Percentiles rank a stretch among this genome's conserved stretches.
Evolutionary conservation across 2,329 filamentous ascomycete species (phyloP).

Genomic region (Colletotrichum australisinense): DNA sequence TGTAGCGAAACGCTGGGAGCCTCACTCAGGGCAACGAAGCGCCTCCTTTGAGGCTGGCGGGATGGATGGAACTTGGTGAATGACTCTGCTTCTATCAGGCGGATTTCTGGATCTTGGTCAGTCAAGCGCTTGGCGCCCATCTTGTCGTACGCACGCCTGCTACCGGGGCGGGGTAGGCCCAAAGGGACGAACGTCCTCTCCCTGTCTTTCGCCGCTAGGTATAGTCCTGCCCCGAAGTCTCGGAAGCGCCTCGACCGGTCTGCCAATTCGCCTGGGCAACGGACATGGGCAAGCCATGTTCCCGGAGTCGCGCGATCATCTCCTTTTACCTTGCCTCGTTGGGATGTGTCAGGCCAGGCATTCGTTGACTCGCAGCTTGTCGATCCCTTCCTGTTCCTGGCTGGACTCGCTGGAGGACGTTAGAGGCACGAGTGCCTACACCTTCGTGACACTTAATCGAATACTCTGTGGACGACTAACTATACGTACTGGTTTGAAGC

Average conservation of each 20-base stretch:
- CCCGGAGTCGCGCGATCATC: neutral
- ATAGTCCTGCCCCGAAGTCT: too few relatives aligned
- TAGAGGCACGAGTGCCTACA: neutral
- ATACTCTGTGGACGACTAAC: too few relatives aligned
- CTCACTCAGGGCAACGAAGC: neutral
- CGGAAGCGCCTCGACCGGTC: neutral
- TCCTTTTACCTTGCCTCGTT: neutral
- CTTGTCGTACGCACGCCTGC: neutral
- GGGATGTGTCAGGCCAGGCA: neutral
- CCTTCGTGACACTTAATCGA: too few relatives aligned
- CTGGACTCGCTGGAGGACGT: neutral
- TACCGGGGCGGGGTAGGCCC: neutral
- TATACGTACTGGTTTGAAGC: neutral
- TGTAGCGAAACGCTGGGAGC: constrained; percentile 3
- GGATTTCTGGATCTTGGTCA: neutral
- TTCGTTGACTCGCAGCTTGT: neutral
- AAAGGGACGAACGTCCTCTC: neutral
- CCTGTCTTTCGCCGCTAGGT: neutral
- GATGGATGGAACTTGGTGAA: neutral
- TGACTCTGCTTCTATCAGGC: neutral
- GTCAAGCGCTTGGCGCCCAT: neutral
- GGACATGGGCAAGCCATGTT: constrained; percentile 5
- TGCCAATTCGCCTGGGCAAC: neutral
- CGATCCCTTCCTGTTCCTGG: constrained; percentile 31
- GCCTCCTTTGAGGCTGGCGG: neutral